These are phyloP conservation scores for Entomortierella chlamydospora DNA, from an alignment of 192 early-diverging fungal genomes.

Conservation along the genomic window DNA sequence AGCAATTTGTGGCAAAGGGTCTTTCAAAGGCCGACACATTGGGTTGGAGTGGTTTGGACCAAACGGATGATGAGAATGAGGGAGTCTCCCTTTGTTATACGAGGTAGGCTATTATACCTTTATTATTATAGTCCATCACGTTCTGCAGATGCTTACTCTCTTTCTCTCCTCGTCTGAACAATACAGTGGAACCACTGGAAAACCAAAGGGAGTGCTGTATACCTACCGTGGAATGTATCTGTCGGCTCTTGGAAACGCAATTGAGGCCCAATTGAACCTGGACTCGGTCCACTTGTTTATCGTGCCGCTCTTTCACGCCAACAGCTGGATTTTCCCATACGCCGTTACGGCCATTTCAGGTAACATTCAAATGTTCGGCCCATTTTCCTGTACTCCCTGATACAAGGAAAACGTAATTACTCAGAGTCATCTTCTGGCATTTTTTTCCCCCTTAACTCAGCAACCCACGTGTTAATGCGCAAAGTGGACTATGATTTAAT, in stretches of 20 bases:
- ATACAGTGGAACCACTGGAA: conserved; percentile 65
- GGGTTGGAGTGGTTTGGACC: conserved; percentile 59
- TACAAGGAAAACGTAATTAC: neutral
- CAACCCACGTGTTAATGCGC: conserved; percentile 61
- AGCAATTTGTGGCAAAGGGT: conserved; percentile 53
- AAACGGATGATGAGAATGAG: conserved; percentile 59
- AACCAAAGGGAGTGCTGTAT: conserved; percentile 66
- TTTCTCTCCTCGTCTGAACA: neutral
- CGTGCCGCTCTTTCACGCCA: conserved; percentile 71
- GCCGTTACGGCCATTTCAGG: conserved; percentile 47
- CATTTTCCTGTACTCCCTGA: no score
- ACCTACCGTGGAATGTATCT: conserved; percentile 68
- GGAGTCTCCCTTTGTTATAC: conserved; percentile 68
- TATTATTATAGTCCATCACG: no score
- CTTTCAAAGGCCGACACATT: conserved; percentile 32
- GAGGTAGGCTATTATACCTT: conserved; percentile 29
- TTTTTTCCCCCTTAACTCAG: conserved; percentile 11
- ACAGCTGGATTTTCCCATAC: conserved; percentile 54
- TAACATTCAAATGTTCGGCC: conserved; percentile 12
- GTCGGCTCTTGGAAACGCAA: conserved; percentile 52
- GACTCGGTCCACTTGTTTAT: conserved; percentile 65
- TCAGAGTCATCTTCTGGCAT: neutral
- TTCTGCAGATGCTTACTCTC: neutral
- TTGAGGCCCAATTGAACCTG: conserved; percentile 58
- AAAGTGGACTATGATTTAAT: conserved; percentile 68